Evolutionary conservation across 345 rosid species (phyloP).

Genomic region (Geranium rotundifolium): DNA sequence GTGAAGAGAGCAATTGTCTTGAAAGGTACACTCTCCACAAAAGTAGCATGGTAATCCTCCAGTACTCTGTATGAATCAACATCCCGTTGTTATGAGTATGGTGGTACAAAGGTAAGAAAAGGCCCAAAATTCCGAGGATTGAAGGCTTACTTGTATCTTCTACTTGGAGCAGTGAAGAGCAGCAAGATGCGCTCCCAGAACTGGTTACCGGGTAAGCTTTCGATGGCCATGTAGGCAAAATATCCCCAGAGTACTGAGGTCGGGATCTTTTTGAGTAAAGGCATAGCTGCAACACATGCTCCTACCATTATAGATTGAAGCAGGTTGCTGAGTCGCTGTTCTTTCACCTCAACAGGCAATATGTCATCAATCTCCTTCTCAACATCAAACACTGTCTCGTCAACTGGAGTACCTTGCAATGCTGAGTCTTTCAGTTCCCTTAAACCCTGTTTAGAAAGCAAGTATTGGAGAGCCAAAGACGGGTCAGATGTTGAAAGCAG

Average conservation of each 20-base stretch:
- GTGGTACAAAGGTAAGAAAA: neutral
- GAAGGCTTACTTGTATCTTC: slow-evolving; percentile 75
- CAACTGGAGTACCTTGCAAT: slow-evolving; percentile 45
- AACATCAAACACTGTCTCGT: slow-evolving; percentile 59
- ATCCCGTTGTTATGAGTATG: neutral
- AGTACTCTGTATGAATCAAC: slow-evolving; percentile 41
- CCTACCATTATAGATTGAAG: slow-evolving; percentile 81
- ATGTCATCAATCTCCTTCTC: slow-evolving; percentile 79
- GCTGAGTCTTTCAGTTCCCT: slow-evolving; percentile 59
- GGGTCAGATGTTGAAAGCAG: neutral
- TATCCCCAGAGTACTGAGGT: slow-evolving; percentile 93
- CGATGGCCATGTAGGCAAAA: slow-evolving; percentile 91
- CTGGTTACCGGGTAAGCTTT: slow-evolving; percentile 90
- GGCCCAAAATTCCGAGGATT: slow-evolving; percentile 4
- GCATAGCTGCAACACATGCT: slow-evolving; percentile 85
- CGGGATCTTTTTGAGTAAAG: slow-evolving; percentile 70
- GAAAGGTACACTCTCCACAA: slow-evolving; percentile 83
- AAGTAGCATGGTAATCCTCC: slow-evolving; percentile 66
- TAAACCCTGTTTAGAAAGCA: slow-evolving; percentile 32
- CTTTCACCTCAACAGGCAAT: slow-evolving; percentile 88
- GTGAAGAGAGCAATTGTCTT: slow-evolving; percentile 64
- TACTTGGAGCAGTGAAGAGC: slow-evolving; percentile 74
- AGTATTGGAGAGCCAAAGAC: neutral
- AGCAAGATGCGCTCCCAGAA: slow-evolving; percentile 88
- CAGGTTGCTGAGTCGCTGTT: slow-evolving; percentile 84